Evolutionary conservation across 805 yeast genomes (phyloP), one percentile per base, ranked within the genome.

Genomic region (Myxozyma geophila): DNA sequence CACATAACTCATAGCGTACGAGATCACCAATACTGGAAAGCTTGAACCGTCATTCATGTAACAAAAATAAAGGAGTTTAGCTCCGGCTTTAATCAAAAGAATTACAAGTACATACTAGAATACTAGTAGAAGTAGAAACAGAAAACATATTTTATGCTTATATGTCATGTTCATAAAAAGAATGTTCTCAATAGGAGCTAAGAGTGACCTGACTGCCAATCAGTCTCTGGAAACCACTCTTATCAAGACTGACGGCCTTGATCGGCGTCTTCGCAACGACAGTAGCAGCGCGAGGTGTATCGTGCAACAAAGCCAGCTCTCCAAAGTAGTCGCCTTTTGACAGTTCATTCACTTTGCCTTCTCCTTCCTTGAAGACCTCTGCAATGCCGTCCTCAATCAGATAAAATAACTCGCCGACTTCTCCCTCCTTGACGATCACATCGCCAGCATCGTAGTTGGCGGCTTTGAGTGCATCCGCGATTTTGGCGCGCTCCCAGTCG

Each of bases 321-420:
- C 99, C 99, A 76, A 95, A 95, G 78, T 95, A 95, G 75, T 89
- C 96, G 67, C 98, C 98, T 72, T 88, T 86, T 52, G 82, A 77
- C 64, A 91, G 80, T 15, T 79, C 79, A 23, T 81, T 83, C 40
- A 92, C 81, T 50, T 82, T 81, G 28, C 92, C 92, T 51, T 82
- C 82, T 44, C 81, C 85, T 50, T 80, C 76, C 72, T 85, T 89
- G 49, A 82, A 74, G 48, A 95, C 95, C 66, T 85, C 85, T 61
- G 96, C 96, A 60, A 82, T 82, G 68, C 99, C 99, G 70, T 85
- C 81, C 77, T 92, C 90, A 60, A 89, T 85, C 62, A 89, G 76
- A 73, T 86, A 89, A 71, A 89, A 89, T 64, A 85, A 83, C 63
- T 87, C 91, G 68, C 95, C 96, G 17, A 79, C 80, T 68, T 92